Conservation (phyloP, 1,284 basidiomycete species). For the Xerocomus cyaneibrunnescens region DNA sequence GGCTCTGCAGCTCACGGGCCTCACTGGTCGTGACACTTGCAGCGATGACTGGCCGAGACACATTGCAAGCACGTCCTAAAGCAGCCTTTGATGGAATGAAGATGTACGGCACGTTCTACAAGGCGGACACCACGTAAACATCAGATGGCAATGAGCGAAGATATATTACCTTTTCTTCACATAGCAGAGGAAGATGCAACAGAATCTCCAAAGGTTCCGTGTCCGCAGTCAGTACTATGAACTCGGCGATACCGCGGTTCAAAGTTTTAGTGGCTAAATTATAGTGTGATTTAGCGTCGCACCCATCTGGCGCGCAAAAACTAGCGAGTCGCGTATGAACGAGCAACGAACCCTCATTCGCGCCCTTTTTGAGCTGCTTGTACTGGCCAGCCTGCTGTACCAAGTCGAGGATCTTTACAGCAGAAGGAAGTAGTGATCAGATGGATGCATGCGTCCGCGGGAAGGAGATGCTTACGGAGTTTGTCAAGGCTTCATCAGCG, state of each 20-base stretch:
- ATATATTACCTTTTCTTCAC: conserved; percentile 89
- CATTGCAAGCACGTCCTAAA: conserved; percentile 94
- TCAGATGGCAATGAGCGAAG: background rate
- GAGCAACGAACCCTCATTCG: conserved; percentile 76
- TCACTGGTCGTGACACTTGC: conserved; percentile 96
- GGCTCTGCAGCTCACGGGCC: conserved; percentile 87
- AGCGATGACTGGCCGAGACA: conserved; percentile 93
- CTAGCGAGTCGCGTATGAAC: background rate
- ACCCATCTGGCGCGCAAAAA: background rate
- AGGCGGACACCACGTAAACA: background rate
- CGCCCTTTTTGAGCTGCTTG: conserved; percentile 98
- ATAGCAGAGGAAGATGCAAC: conserved; percentile 94
- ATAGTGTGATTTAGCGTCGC: conserved; percentile 7
- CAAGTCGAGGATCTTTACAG: conserved; percentile 78
- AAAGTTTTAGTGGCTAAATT: conserved; percentile 89
- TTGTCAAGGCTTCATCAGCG: conserved; percentile 87
- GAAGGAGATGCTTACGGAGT: conserved; percentile 66
- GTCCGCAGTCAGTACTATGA: conserved; percentile 97
- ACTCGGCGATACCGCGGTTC: conserved; percentile 98
- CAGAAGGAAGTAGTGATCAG: conserved; percentile 1
- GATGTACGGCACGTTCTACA: conserved; percentile 92
- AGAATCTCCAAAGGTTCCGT: conserved; percentile 98
- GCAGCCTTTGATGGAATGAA: conserved; percentile 95
- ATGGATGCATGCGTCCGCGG: background rate
- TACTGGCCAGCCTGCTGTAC: conserved; percentile 90